A percentile compares a stretch with the other conserved stretches of the same genome.
Conservation (phyloP, 495 filamentous ascomycete genomes). For the Podospora conica region DNA sequence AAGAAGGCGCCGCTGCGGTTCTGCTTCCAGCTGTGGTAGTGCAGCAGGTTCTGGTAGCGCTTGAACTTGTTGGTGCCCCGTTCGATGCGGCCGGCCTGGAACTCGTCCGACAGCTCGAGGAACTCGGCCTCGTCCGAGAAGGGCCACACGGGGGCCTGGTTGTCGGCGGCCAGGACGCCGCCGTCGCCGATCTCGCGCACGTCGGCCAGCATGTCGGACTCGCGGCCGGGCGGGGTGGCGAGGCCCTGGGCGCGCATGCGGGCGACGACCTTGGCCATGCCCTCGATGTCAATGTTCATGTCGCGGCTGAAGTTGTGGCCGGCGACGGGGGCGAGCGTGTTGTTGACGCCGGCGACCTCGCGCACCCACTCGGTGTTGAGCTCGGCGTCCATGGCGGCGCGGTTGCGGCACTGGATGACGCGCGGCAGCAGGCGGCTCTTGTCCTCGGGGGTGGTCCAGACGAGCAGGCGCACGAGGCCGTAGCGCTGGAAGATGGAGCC, state of each 20-base stretch:
- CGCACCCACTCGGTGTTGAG: slow-evolving; percentile 44
- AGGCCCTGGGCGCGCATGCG: slow-evolving; percentile 34
- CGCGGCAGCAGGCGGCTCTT: slow-evolving; percentile 49
- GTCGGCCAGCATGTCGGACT: slow-evolving; percentile 24
- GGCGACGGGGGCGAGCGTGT: background rate
- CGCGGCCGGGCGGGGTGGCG: slow-evolving; percentile 24
- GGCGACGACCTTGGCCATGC: slow-evolving; percentile 16
- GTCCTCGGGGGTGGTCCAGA: slow-evolving; percentile 52
- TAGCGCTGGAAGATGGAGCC: slow-evolving; percentile 50
- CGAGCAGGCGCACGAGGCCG: slow-evolving; percentile 65
- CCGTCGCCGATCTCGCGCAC: slow-evolving; percentile 8
- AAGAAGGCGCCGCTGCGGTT: background rate
- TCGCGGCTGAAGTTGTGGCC: slow-evolving; percentile 25
- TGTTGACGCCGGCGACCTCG: slow-evolving; percentile 36
- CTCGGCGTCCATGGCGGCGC: slow-evolving; percentile 51
- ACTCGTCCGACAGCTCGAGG: background rate
- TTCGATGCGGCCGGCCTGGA: background rate
- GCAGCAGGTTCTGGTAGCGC: background rate
- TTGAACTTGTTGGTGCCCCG: background rate
- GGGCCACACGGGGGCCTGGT: background rate
- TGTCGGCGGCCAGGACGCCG: background rate
- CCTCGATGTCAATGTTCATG: slow-evolving; percentile 29
- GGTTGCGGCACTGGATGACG: slow-evolving; percentile 43
- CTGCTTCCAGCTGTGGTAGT: background rate
- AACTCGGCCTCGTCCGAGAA: background rate